phyloP scores from a whole-genome alignment of 176 grass and related monocot genomes.

The Stipa capillata region DNA sequence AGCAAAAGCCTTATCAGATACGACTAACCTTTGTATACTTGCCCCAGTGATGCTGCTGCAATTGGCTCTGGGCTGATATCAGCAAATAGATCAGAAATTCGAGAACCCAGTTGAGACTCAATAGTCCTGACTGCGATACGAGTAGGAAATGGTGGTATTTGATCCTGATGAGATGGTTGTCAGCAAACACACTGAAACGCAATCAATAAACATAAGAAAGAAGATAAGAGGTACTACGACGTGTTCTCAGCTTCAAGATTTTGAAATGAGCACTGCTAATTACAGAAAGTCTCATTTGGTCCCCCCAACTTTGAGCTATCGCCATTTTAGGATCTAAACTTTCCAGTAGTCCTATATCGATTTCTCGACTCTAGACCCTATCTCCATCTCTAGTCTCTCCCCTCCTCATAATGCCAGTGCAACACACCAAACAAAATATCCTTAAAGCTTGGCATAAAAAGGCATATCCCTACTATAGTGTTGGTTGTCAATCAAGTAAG shows the following conservation, averaged over 20 bases:
- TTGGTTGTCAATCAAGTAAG: not conserved
- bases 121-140: slow-evolving; percentile 68
- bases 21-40: slow-evolving; percentile 94
- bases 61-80: slow-evolving; percentile 80
- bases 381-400: not conserved
- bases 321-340: not conserved
- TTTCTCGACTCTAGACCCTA: not conserved
- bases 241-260: not conserved
- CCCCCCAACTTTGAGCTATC: not conserved
- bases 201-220: not conserved
- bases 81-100: slow-evolving; percentile 70
- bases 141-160: slow-evolving; percentile 98
- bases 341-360: not conserved
- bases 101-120: slow-evolving; percentile 71
- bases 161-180: slow-evolving; percentile 56
- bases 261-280: not conserved
- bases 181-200: slow-evolving; percentile 7
- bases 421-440: not conserved
- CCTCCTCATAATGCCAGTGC: not conserved
- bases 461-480: not conserved
- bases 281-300: no score
- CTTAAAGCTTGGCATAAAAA: not conserved
- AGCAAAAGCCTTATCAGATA: slow-evolving; percentile 9
- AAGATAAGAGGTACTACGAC: not conserved
- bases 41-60: slow-evolving; percentile 91